Conservation (phyloP, 352 stramenopile genomes). For the Globisporangium paroecandrum region DNA sequence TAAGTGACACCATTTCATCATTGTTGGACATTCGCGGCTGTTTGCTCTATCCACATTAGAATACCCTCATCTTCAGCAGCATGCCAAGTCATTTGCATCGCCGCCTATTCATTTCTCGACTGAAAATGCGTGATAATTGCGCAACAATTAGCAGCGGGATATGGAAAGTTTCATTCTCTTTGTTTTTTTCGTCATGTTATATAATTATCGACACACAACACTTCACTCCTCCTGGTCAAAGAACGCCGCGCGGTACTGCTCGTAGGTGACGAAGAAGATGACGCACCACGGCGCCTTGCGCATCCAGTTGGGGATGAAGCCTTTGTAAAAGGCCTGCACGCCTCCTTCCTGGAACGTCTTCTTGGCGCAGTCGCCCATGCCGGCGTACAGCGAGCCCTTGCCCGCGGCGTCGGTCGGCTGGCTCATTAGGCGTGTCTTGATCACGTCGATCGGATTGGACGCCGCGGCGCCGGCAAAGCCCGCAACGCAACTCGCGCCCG, state of each 20-base stretch:
- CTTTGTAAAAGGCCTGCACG: conserved; percentile 73
- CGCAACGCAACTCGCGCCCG: conserved; percentile 67
- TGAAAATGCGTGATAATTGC: not conserved
- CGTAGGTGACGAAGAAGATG: conserved; percentile 87
- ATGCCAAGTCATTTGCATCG: not conserved
- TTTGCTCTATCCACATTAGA: not conserved
- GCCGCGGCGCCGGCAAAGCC: conserved; percentile 69
- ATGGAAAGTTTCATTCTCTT: not conserved
- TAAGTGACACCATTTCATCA: not conserved
- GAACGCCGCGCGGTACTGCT: conserved; percentile 62
- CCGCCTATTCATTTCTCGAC: not conserved
- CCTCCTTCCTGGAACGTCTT: conserved; percentile 74
- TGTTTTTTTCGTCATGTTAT: not conserved
- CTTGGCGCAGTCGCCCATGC: conserved; percentile 67
- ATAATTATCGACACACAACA: conserved; percentile 3
- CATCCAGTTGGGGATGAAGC: conserved; percentile 87
- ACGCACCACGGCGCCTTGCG: conserved; percentile 84
- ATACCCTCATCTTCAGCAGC: not conserved
- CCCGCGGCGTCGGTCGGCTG: conserved; percentile 58
- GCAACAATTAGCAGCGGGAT: no score
- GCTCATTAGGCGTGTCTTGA: conserved; percentile 84
- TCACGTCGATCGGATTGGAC: conserved; percentile 81
- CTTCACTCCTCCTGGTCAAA: conserved; percentile 24
- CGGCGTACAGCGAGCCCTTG: conserved; percentile 55
- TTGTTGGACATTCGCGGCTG: not conserved